Conservation (phyloP, 2,329 filamentous ascomycete species). For the Emergomyces africanus region DNA sequence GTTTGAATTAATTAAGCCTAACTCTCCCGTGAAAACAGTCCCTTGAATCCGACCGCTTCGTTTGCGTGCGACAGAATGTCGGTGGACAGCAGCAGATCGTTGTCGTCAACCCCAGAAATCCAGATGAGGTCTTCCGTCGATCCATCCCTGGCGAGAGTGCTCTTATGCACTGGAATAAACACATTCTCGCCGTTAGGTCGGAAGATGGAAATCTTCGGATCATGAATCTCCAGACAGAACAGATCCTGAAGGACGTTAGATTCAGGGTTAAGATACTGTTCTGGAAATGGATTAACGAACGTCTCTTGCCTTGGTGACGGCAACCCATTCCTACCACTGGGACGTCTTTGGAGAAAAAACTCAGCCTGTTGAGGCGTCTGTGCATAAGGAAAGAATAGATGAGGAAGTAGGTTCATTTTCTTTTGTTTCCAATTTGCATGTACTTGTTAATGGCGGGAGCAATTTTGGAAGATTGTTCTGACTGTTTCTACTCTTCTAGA, state of each 20-base stretch:
- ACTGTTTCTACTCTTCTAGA: background rate
- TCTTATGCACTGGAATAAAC: slow-evolving; percentile 96
- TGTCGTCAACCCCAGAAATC: slow-evolving; percentile 95
- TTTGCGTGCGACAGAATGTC: slow-evolving; percentile 93
- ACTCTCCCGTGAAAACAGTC: slow-evolving; percentile 45
- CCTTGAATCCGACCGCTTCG: slow-evolving; percentile 91
- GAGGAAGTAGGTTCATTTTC: slow-evolving; percentile 44
- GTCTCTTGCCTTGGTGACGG: slow-evolving; percentile 77
- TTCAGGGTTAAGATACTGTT: slow-evolving; percentile 98
- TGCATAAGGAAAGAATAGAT: slow-evolving; percentile 73
- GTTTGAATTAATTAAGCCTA: slow-evolving; percentile 7
- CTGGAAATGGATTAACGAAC: slow-evolving; percentile 98
- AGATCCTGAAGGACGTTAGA: slow-evolving; percentile 89
- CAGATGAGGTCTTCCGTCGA: slow-evolving; percentile 85
- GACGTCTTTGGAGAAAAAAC: slow-evolving; percentile 74
- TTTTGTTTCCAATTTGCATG: background rate
- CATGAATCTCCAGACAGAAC: slow-evolving; percentile 85
- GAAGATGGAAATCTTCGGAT: slow-evolving; percentile 92
- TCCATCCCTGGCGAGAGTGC: slow-evolving; percentile 99
- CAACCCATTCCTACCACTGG: slow-evolving; percentile 90
- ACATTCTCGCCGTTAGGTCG: slow-evolving; percentile 93
- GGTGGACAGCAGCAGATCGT: slow-evolving; percentile 80
- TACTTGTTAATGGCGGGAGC: background rate
- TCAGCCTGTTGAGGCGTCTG: slow-evolving; percentile 74
- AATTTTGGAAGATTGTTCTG: background rate